These are phyloP conservation scores for Podospora didyma DNA, from an alignment of 495 filamentous ascomycete genomes.

Conservation along the genomic window DNA sequence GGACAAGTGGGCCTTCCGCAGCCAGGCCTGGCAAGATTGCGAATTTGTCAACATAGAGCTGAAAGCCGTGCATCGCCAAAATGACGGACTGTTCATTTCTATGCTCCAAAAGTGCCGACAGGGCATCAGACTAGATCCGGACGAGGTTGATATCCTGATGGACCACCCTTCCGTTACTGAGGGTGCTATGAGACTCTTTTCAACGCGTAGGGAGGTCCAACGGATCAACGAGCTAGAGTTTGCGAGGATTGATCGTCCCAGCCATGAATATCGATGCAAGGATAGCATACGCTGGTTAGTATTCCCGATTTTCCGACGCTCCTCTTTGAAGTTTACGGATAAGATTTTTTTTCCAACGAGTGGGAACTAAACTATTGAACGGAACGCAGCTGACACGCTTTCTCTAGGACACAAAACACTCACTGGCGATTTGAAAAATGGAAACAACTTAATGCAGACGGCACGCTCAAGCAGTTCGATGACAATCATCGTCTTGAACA, in stretches of 20 bases:
- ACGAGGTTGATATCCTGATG: constrained; percentile 42
- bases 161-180: constrained; percentile 37
- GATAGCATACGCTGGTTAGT: constrained; percentile 52
- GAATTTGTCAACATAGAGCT: constrained; percentile 39
- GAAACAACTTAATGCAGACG: constrained; percentile 56
- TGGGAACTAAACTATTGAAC: no score
- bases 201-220: constrained; percentile 37
- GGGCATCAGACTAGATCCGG: constrained; percentile 31
- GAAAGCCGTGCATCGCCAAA: constrained; percentile 50
- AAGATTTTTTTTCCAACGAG: no score
- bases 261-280: constrained; percentile 65
- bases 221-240: constrained; percentile 36
- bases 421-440: constrained; percentile 61
- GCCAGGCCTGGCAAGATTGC: constrained; percentile 32
- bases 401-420: constrained; percentile 9
- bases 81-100: constrained; percentile 42
- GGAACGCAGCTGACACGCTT: no score
- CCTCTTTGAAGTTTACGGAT: no score
- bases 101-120: constrained; percentile 50
- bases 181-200: constrained; percentile 45
- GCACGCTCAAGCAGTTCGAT: constrained; percentile 57
- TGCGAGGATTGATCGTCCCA: constrained; percentile 28
- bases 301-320: no score
- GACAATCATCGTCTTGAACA: constrained; percentile 47
- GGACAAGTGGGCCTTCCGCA: constrained; percentile 39